These are phyloP conservation scores for Mortierella alpina DNA, from an alignment of 192 early-diverging fungal species.

Conservation along the genomic window DNA sequence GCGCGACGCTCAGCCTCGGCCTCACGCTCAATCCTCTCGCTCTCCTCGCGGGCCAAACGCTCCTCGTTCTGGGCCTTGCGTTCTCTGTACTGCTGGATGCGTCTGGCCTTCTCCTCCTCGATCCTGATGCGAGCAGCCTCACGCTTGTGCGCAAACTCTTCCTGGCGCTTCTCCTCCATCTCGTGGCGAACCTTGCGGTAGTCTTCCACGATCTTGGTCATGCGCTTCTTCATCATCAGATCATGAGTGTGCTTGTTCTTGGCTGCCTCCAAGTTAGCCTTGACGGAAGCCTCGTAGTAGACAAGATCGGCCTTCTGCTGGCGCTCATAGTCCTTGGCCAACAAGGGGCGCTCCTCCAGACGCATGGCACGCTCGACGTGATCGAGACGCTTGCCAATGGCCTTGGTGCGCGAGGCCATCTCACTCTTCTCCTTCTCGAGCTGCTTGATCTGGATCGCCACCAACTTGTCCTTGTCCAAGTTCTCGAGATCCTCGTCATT, in stretches of 20 bases:
- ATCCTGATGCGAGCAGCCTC: slow-evolving; percentile 70
- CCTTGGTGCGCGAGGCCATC: slow-evolving; percentile 78
- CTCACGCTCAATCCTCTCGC: slow-evolving; percentile 44
- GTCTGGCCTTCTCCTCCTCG: slow-evolving; percentile 76
- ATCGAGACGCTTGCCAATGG: slow-evolving; percentile 83
- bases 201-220: slow-evolving; percentile 85
- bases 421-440: slow-evolving; percentile 92
- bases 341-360: slow-evolving; percentile 88
- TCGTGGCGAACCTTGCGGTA: slow-evolving; percentile 73
- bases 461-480: slow-evolving; percentile 81
- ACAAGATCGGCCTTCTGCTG: slow-evolving; percentile 89
- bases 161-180: slow-evolving; percentile 69
- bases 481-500: slow-evolving; percentile 80
- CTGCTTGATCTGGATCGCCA: slow-evolving; percentile 89
- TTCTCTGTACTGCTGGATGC: slow-evolving; percentile 71
- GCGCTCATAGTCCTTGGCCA: slow-evolving; percentile 89
- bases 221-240: slow-evolving; percentile 80
- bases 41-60: slow-evolving; percentile 55
- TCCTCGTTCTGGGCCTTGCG: slow-evolving; percentile 62
- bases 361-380: slow-evolving; percentile 95
- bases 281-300: slow-evolving; percentile 78
- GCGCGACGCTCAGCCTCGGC: slow-evolving; percentile 52
- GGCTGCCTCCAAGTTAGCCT: slow-evolving; percentile 75
- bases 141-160: slow-evolving; percentile 64
- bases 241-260: slow-evolving; percentile 75